Conservation (phyloP, 192 early-diverging fungal species). For the Coemansia aciculifera region DNA sequence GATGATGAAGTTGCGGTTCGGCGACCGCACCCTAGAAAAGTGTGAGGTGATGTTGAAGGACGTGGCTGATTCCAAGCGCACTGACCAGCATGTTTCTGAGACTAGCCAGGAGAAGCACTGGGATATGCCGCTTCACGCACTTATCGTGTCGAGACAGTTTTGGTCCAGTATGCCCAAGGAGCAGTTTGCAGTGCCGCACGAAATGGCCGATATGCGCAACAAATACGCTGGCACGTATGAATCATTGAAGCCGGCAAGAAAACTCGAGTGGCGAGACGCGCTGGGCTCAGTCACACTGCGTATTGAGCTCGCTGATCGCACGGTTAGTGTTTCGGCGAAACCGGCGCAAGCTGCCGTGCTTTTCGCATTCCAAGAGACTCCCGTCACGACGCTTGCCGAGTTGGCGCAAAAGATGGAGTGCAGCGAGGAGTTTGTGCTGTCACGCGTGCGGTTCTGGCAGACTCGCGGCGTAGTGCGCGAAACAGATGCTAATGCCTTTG, state of each 20-base stretch:
- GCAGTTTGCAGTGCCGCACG: constrained; percentile 43
- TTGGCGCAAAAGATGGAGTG: constrained; percentile 25
- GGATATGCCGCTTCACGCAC: constrained; percentile 45
- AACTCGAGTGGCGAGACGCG: constrained; percentile 58
- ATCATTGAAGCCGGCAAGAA: constrained; percentile 58
- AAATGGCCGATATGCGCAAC: constrained; percentile 43
- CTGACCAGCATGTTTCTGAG: constrained; percentile 58
- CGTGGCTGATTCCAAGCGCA: constrained; percentile 69
- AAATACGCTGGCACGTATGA: constrained; percentile 55
- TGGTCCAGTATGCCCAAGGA: constrained; percentile 56
- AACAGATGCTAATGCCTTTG: constrained; percentile 9
- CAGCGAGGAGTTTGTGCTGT: constrained; percentile 18
- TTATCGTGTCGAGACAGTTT: constrained; percentile 65
- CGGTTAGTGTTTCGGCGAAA: constrained; percentile 49
- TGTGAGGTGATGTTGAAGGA: constrained; percentile 86
- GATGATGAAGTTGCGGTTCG: constrained; percentile 73
- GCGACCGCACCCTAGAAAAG: constrained; percentile 59
- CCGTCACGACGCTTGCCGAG: constrained; percentile 7
- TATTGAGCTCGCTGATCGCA: constrained; percentile 58
- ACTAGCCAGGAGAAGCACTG: neutral
- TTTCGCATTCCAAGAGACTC: constrained; percentile 25
- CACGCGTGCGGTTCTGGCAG: constrained; percentile 41
- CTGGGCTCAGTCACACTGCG: constrained; percentile 59
- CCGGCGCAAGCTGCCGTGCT: constrained; percentile 62
- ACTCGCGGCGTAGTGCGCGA: constrained; percentile 47